Evolutionary conservation across 805 yeast genomes (phyloP), one percentile per base, ranked within the genome.

Genomic region (Metschnikowia similis): DNA sequence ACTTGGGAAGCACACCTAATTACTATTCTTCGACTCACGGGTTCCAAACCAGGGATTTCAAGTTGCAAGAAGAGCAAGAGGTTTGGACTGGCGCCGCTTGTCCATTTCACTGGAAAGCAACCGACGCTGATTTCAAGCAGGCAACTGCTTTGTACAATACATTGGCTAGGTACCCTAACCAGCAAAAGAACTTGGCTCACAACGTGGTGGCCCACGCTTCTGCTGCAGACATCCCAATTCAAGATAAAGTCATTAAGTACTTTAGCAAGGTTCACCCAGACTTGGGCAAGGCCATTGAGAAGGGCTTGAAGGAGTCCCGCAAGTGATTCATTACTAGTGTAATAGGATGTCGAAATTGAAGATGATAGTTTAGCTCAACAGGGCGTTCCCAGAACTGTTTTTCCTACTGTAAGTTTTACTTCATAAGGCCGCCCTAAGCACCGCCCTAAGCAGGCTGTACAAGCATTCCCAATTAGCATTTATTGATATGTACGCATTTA

Each of bases 21-120:
- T 88, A 89, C 69, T 71, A 84, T 52, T 80, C 76, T 51, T 77
- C 88, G 21, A 70, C 79, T 53, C 69, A 77, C 55, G 82, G 83
- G 46, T 63, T 79, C 45, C 75, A 76, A 61, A 78, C 74, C 63
- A 67, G 68, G 55, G 56, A 62, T 39, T 65, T 75, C 57, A 74
- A 72, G 56, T 64, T 78, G 44, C 86, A 83, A 66, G 77, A 79
- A 61, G 81, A 82, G 59, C 91, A 85, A 69, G 95, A 87, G 72
- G 78, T 81, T 53, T 88, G 94, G 94, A 71, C 74, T 50, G 94
- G 94, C 50, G 81, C 89, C 48, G 94, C 94, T 42, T 72, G 84
- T 54, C 89, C 92, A 56, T 87, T 80, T 82, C 94, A 89, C 73
- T 90, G 97, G 97, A 77, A 79, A 50, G 80, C 80, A 48, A 71